Percentiles rank a stretch among this genome's conserved stretches.
These are phyloP conservation scores for Lasiodiplodia citricola DNA, from an alignment of 2,329 filamentous ascomycete genomes.

Conservation along the genomic window DNA sequence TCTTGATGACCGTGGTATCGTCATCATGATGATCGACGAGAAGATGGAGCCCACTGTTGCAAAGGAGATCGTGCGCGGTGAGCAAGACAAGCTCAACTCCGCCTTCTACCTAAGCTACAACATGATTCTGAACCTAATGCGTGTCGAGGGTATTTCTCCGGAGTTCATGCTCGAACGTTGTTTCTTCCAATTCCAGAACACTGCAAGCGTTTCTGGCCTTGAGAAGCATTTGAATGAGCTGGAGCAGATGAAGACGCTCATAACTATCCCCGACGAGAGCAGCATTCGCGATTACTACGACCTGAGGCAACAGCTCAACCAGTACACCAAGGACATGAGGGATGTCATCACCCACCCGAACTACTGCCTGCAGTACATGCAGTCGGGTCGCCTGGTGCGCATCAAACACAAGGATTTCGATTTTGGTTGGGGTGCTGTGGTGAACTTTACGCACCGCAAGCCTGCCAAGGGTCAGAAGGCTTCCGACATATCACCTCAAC, in stretches of 20 bases:
- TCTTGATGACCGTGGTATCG: constrained; percentile 95
- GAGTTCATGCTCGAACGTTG: constrained; percentile 99
- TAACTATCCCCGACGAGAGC: constrained; percentile 82
- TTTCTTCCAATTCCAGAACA: constrained; percentile 98
- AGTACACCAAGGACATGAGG: constrained; percentile 87
- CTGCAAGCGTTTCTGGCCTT: constrained; percentile 79
- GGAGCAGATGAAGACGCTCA: constrained; percentile 73
- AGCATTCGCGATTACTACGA: constrained; percentile 95
- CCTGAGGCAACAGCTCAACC: constrained; percentile 80
- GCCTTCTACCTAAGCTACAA: constrained; percentile 98
- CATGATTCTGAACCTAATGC: constrained; percentile 95
- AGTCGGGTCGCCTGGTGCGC: constrained; percentile 84
- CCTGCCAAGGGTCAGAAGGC: constrained; percentile 68
- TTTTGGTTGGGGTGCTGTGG: constrained; percentile 93
- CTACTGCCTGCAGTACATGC: constrained; percentile 82
- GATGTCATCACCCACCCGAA: constrained; percentile 90
- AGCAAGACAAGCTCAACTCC: constrained; percentile 96
- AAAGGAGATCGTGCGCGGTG: constrained; percentile 92
- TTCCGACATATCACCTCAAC: constrained; percentile 73
- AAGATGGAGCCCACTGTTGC: constrained; percentile 95
- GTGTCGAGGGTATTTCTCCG: constrained; percentile 98
- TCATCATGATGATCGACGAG: constrained; percentile 99
- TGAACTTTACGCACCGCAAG: constrained; percentile 72
- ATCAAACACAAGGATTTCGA: constrained; percentile 81
- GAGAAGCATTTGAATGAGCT: constrained; percentile 81